Conservation (phyloP, 805 yeast species). For the Brettanomyces anomalus region DNA sequence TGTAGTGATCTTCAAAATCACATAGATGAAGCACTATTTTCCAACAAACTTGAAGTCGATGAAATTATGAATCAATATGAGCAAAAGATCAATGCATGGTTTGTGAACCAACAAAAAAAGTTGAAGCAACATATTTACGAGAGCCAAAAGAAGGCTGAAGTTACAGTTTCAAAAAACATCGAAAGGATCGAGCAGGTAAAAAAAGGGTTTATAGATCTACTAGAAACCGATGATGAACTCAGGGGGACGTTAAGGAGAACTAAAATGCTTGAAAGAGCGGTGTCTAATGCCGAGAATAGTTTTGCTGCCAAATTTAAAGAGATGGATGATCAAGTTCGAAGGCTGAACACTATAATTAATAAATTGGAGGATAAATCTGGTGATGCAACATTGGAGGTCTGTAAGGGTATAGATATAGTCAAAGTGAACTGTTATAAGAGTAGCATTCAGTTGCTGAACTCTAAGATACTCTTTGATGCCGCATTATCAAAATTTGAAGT, state of each 20-base stretch:
- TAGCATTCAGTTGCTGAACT: conserved; percentile 15
- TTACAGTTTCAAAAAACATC: background rate
- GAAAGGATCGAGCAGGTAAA: conserved; percentile 1
- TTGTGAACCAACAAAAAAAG: background rate
- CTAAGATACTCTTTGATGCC: conserved; percentile 22
- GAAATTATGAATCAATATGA: background rate
- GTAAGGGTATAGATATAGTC: conserved; percentile 11
- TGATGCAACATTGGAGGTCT: conserved; percentile 4
- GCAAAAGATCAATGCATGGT: background rate
- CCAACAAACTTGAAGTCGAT: background rate
- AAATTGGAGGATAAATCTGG: conserved; percentile 6
- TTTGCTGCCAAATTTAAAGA: conserved; percentile 1
- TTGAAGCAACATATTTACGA: background rate
- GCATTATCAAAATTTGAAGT: conserved; percentile 19
- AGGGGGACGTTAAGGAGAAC: conserved; percentile 1
- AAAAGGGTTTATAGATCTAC: conserved; percentile 1
- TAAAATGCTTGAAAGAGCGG: background rate
- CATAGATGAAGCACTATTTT: too few species aligned
- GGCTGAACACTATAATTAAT: conserved; percentile 5
- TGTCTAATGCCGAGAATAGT: background rate
- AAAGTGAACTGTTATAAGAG: conserved; percentile 20
- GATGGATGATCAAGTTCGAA: conserved; percentile 2
- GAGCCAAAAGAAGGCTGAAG: background rate
- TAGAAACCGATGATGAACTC: conserved; percentile 4
- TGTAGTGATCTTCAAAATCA: too few species aligned